Evolutionary conservation across 2,329 filamentous ascomycete species (phyloP).

Genomic region (Tolypocladium capitatum): DNA sequence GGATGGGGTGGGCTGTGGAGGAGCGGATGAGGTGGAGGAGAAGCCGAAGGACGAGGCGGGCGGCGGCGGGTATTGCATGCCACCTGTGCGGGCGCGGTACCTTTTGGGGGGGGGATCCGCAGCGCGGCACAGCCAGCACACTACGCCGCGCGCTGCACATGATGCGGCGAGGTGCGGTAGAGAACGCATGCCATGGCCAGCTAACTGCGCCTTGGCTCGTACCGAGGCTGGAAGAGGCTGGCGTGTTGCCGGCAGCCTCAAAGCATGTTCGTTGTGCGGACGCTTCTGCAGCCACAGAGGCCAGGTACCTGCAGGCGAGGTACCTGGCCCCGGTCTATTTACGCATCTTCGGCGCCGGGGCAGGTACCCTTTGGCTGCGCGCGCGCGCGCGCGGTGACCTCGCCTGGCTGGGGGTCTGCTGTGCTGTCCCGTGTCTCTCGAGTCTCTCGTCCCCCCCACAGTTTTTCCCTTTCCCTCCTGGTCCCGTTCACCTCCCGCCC

Average conservation of each 20-base stretch:
- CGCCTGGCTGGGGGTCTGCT: slow-evolving; percentile 2
- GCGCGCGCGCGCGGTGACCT: slow-evolving; percentile 2
- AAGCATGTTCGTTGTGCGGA: background rate
- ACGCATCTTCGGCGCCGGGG: slow-evolving; percentile 1
- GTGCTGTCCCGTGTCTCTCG: slow-evolving; percentile 1
- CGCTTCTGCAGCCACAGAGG: background rate
- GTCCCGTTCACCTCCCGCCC: slow-evolving; percentile 8
- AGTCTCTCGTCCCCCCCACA: slow-evolving; percentile 5
- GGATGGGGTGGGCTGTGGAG: slow-evolving; percentile 8
- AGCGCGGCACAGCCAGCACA: too few species aligned
- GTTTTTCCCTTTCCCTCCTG: slow-evolving; percentile 7
- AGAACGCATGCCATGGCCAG: background rate
- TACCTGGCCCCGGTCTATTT: background rate
- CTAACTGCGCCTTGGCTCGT: background rate
- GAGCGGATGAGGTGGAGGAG: slow-evolving; percentile 15
- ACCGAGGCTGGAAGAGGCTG: background rate
- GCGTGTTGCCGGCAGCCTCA: background rate
- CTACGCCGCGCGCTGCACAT: too few species aligned
- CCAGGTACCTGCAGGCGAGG: background rate
- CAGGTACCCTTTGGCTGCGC: slow-evolving; percentile 5
- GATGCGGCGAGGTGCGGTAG: background rate
- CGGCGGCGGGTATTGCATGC: slow-evolving; percentile 5
- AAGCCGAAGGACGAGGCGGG: slow-evolving; percentile 7
- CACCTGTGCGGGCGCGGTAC: background rate
- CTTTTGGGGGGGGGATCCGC: background rate